Base-by-base conservation (phyloP, 352 stramenopile species). In the Albugo candida region DNA sequence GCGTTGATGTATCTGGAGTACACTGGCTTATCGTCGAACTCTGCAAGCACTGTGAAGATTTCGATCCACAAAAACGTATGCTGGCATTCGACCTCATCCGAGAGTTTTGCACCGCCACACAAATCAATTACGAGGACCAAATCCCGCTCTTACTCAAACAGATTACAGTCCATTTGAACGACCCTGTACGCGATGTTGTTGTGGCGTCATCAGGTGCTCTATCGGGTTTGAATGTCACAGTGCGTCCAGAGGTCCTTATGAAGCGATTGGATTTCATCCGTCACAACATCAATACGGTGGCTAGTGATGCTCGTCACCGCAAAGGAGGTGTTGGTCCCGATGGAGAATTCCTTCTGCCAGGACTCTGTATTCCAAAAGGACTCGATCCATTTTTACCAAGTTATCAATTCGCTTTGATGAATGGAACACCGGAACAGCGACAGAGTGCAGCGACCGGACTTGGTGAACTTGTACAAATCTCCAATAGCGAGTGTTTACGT, bases 341-440 rank as follows among this genome's bases (percentile, higher is more conserved):
- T 13, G 72, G 72, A 41, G 77, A 83, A 42, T 92, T 83, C 49
- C 47, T 89, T 59, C 58, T 92, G 17, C 77, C 77, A 2, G 76
- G 70, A 51, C 52, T 92, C 36, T 83, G 68, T 53, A 76, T 92
- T 42, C 58, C 78, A 13, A 92, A 92, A 66, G 81, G 74, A 13
- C 70, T 99, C 12, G 94, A 98, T 59, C 93, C 95, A 41, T 89
- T 98, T 53, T 58, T 98, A 52, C 94, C 94, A 18, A 96, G 96
- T 52, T 98, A 98, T 58, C 94, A 98, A 65, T 84, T 94, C 58
- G 94, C 89, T 56, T 83, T 98, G 53, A 92, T 98, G 63, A 97
- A 98, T 61, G 95, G 94, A 16, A 72, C 67, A 0, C 71, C 79
- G 1, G 79, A 95, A 53, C 55, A 81, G 41, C 78, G 83, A 1